Evolutionary conservation across 495 filamentous ascomycete genomes (phyloP), one percentile per base, ranked within the genome.

Genomic region (Aspergillus bridgeri): DNA sequence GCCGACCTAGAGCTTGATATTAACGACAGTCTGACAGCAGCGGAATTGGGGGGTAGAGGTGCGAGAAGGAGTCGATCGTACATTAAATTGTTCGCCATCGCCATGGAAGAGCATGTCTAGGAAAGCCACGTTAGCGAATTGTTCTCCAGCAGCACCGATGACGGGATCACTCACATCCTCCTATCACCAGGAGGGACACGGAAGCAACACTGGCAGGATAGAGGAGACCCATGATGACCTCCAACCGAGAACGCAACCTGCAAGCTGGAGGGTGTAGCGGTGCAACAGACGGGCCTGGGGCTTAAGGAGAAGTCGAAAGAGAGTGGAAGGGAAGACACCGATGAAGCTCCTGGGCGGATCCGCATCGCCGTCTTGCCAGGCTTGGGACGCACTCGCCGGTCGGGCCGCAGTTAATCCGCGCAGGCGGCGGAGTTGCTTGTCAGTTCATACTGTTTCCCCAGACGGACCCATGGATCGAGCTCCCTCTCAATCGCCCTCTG

Each of bases 51-150:
- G 33, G 33, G 33, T 13, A 38, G 9, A 38, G 33, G 13, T 38
- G 33, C 33, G 33, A 38, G 33, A 38, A 15, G 33, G 17, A 9
- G 33, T 13, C 33, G 33, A 15, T 51, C 11, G 52, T 86, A 96
- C 94, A 78, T 99, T 96, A 76, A 98, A 99, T 38, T 85, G 79
- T 82, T 99, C 95, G 60, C 95, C 94, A 66, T 92, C 90, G 52
- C 90, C 92, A 64, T 91, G 93, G 69, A 99, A 96, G 58, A 99
- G 89, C 89, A 99, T 91, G 77, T 99, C 95, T 98, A 70, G 33
- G 53, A 59, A 51, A 24, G 54, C 67, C 24, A 11, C 1, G 5
- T 29, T 29, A 29, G 27, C 27, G 11, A 6, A 29, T 6, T 29
- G 5, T 29, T 29, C 27, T 58, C 69, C 67, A 75, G 72, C 59